A percentile compares a stretch with the other conserved stretches of the same genome.
Evolutionary conservation across 306 rosid genomes (phyloP).

Genomic region (Pterocarpus macrocarpus): DNA sequence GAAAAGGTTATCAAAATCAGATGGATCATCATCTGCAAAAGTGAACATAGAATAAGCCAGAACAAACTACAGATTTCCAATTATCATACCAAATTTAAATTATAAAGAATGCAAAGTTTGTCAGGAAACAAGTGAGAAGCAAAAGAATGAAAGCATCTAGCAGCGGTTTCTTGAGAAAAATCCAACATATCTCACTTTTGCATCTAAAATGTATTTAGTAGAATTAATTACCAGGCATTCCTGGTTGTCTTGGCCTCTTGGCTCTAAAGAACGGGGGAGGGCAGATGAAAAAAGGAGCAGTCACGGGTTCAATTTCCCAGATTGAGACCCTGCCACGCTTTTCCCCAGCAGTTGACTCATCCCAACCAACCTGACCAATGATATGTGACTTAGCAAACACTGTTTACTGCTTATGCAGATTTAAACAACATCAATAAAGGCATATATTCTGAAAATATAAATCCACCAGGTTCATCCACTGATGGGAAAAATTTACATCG

Average conservation of each 20-base stretch:
- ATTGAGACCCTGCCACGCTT: conserved; percentile 86
- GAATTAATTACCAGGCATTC: conserved; percentile 79
- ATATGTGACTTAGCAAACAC: background rate
- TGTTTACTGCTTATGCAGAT: conserved; percentile 5
- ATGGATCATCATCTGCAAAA: conserved; percentile 78
- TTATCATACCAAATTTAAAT: conserved; percentile 1
- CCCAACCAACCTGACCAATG: conserved; percentile 92
- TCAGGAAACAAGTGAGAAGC: conserved; percentile 24
- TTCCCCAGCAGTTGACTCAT: conserved; percentile 96
- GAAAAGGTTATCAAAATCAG: conserved; percentile 72
- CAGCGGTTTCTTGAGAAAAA: background rate
- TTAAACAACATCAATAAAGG: background rate
- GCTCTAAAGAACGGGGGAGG: conserved; percentile 94
- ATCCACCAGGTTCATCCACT: background rate
- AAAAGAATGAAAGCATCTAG: conserved; percentile 2
- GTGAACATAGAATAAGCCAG: conserved; percentile 23
- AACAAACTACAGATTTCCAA: conserved; percentile 2
- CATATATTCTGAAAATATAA: background rate
- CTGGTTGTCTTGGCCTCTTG: conserved; percentile 87
- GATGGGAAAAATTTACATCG: background rate
- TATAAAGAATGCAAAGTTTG: background rate
- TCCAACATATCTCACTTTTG: conserved; percentile 1
- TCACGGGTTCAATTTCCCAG: conserved; percentile 99
- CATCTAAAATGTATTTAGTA: background rate
- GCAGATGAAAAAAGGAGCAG: conserved; percentile 95